Base-by-base conservation (phyloP, 2,329 filamentous ascomycete genomes). In the Aquanectria penicillioides region DNA sequence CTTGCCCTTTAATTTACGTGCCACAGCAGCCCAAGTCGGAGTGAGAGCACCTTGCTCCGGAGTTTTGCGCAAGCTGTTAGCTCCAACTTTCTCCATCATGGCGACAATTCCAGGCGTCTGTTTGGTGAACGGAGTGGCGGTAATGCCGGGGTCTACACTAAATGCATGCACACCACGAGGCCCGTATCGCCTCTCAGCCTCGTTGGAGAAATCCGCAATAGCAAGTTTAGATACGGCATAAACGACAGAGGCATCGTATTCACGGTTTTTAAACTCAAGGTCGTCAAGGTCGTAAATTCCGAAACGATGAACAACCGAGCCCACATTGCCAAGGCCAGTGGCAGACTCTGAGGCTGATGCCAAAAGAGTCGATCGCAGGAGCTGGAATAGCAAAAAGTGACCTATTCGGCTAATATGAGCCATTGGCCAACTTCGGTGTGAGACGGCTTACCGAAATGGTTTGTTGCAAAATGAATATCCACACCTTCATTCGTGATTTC, bases 321-420 rank as follows among this genome's bases (percentile, higher is more conserved):
- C 48, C 1, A 51, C 48, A 15, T 40, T 51, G 4, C 40, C 36
- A 6, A 51, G 34, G 12, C 36, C 34, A 2, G 25, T 40, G 5
- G 40, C 36, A 13, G 8, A 33, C 12, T 40, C 34, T n/a, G 9
- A 5, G 6, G 48, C 13, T 0, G 48, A 23, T 26, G 48, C 36
- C 3, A 51, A 11, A 6, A 41, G 48, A 7, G 48, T 15, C 28
- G 36, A 18, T 12, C 31, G n/a, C 7, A 51, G 17, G 2, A 51
- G 18, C 10, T 51, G 48, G 25, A 51, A 51, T 11, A 51, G 36
- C 11, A 51, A 51, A 18, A 51, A 51, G n/a, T 51, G 48, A 11
- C 48, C 48, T 51, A 3, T 29, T n/a, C n/a, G n/a, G 6, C 4
- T 3, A 3, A 13, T 23, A 2, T 40, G n/a, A 3, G 11, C 25